Base-by-base conservation (phyloP, 2,329 filamentous ascomycete genomes). In the Fusarium equiseti region DNA sequence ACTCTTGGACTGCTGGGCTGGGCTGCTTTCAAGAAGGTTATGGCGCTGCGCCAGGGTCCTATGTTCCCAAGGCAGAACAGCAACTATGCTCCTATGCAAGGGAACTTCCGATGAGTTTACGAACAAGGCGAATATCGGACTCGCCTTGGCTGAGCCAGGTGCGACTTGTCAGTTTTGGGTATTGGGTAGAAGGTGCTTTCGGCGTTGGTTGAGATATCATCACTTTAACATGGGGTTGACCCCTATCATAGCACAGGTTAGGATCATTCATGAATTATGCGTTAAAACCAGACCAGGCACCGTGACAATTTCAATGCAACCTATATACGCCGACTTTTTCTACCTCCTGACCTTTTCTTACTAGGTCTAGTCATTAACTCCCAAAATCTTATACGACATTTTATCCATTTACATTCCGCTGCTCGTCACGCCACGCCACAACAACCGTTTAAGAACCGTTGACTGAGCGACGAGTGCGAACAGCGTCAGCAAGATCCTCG, bases 401-500 rank as follows among this genome's bases (percentile, higher is more conserved):
- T 63, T 57, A 54, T 46, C 46, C 27, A 53, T 56, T 26, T 40
- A 43, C 43, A 38, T n/a, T 57, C 56, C 48, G n/a, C 38, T 52
- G 13, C 27, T 22, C 66, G 40, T 38, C 75, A 50, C 73, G 72
- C 43, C 75, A 50, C 73, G 72, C 74, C 53, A 27, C 44, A 59
- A 16, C 56, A 40, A 76, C 50, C 76, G 69, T 10, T 78, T 75
- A 58, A 79, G 72, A 60, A 50, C 59, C 80, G 74, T 83, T 85
- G 44, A 83, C 61, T 75, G 89, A 84, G 75, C 96, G 89, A 75
- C 95, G 89, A 70, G 89, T 88, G 54, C 92, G 89, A 55, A 98
- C 91, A 38, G 93, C 92, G n/a, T 90, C 89, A 8, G 96, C 95
- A 31, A 98, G 87, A 74, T 95, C 88, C 81, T 97, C 92, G 26